A percentile compares a stretch with the other conserved stretches of the same genome.
phyloP scores from a whole-genome alignment of 352 stramenopile genomes.

The Pythium utonaiense region DNA sequence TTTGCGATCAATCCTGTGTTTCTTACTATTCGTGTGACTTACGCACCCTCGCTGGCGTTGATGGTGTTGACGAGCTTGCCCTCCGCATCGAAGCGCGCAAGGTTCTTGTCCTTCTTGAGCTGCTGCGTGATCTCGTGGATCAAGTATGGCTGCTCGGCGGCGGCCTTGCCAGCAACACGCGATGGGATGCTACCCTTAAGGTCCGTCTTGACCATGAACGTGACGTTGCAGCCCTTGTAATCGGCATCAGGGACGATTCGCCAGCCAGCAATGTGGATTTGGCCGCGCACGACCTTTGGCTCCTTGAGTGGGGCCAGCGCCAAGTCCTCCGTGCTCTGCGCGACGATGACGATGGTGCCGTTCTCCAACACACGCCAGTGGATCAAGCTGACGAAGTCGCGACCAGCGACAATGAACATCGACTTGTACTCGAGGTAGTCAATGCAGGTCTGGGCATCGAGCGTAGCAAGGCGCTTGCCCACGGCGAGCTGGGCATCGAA shows the following conservation, averaged over 20 bases:
- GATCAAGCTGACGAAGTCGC: slow-evolving; percentile 65
- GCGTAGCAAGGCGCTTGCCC: slow-evolving; percentile 33
- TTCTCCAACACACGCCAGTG: slow-evolving; percentile 64
- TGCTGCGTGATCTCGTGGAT: slow-evolving; percentile 50
- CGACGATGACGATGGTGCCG: slow-evolving; percentile 60
- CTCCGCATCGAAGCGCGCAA: slow-evolving; percentile 29
- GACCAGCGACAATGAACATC: slow-evolving; percentile 63
- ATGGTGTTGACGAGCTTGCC: slow-evolving; percentile 25
- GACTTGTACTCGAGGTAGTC: slow-evolving; percentile 74
- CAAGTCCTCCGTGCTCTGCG: slow-evolving; percentile 50
- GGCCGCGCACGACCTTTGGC: slow-evolving; percentile 60
- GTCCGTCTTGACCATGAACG: slow-evolving; percentile 69
- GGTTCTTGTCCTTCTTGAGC: slow-evolving; percentile 50
- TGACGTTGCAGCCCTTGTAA: slow-evolving; percentile 54
- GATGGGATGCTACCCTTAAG: slow-evolving; percentile 69
- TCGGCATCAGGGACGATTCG: slow-evolving; percentile 56
- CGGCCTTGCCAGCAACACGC: slow-evolving; percentile 51
- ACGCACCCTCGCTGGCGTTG: slow-evolving; percentile 6
- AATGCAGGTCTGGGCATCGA: slow-evolving; percentile 65
- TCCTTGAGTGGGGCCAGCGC: slow-evolving; percentile 57
- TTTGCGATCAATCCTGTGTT: not conserved
- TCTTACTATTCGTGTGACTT: not conserved
- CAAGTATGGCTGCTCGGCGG: slow-evolving; percentile 60
- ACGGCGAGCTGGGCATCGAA: slow-evolving; percentile 55
- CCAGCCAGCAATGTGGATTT: slow-evolving; percentile 62